Conservation (phyloP, 2,329 filamentous ascomycete species). For the Teratosphaeria gauchensis region DNA sequence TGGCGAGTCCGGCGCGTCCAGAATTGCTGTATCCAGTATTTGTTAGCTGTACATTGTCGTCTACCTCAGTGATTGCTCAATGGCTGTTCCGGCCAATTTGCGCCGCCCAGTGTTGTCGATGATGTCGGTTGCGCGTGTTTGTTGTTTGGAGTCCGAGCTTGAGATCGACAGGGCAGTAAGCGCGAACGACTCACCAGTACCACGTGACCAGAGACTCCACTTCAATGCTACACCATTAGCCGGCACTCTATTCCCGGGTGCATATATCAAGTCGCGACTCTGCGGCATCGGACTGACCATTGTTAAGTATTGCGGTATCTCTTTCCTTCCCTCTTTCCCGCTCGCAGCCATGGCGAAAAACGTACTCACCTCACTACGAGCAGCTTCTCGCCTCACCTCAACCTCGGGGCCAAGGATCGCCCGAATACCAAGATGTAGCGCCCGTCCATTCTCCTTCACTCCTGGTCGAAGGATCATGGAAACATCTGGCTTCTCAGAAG, state of each 20-base stretch:
- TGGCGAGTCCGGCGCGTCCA: background rate
- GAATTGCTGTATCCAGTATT: background rate
- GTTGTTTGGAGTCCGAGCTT: background rate
- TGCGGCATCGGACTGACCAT: background rate
- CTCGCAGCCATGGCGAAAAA: background rate
- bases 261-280: background rate
- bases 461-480: conserved; percentile 42
- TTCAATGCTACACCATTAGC: background rate
- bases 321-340: background rate
- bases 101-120: background rate
- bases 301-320: background rate
- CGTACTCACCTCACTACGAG: background rate
- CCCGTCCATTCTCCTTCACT: conserved; percentile 23
- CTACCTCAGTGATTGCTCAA: background rate
- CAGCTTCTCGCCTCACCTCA: background rate
- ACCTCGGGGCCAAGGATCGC: background rate
- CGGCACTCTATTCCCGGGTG: background rate
- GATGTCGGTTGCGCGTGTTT: background rate
- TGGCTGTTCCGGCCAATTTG: background rate
- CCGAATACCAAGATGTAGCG: background rate
- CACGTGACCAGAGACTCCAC: background rate
- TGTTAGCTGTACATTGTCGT: background rate
- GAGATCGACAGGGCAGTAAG: background rate
- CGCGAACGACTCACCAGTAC: background rate
- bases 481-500: conserved; percentile 65